Evolutionary conservation across 2,329 filamentous ascomycete species (phyloP), one percentile per base, ranked within the genome.

Genomic region (Sarocladium kiliense): DNA sequence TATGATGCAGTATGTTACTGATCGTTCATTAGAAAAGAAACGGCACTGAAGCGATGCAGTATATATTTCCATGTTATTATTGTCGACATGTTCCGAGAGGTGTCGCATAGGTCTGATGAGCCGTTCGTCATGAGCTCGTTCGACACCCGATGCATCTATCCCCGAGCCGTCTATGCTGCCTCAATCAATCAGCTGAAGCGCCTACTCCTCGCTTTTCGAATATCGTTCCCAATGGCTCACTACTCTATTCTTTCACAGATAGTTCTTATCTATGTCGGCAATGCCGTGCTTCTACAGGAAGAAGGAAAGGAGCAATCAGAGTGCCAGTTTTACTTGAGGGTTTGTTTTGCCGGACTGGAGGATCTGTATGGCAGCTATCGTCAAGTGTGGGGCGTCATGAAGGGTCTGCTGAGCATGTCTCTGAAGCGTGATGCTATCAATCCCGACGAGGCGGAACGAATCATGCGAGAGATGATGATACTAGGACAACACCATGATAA

Each of bases 101-200:
- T 44, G 11, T 44, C 19, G 4, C 18, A 25, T 18, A 44, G 7
- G 12, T 23, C 44, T 6, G n/a, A 49, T 3, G 44, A 49, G 26
- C 26, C 23, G 14, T 44, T 44, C 21, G 23, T 9, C 5, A 21
- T 49, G 4, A 4, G 5, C 14, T 30, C 44, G 6, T 49, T 49
- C 18, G 26, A 27, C 7, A 49, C 25, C 3, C 23, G 4, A 21
- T 3, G 3, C 3, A 49, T 27, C 44, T 9, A 5, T 7, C 14
- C 44, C 3, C 11, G 44, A 3, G 44, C 23, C 12, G 30, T 49
- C 7, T 49, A 30, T 19, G 25, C 14, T 3, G 44, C 44, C 3
- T 49, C 44, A 14, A n/a, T 49, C 25, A 49, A 49, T 25, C 44
- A 49, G 44, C 25, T 49, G 11, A 49, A 49, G 26, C 23, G 44